phyloP scores from a whole-genome alignment of 2,329 filamentous ascomycete genomes.

The Epichloe hybrida region DNA sequence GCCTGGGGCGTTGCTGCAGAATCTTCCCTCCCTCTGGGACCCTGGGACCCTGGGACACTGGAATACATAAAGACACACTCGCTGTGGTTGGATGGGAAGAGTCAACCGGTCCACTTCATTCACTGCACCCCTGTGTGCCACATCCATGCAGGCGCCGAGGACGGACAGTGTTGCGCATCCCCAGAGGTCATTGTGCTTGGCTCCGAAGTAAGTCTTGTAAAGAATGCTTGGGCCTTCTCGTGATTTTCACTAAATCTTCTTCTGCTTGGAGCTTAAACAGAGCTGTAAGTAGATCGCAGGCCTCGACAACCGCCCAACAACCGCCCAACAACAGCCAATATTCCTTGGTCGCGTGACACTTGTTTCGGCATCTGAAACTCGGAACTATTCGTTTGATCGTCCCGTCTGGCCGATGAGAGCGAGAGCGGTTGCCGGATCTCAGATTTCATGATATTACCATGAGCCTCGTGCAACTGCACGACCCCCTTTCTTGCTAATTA shows the following conservation, averaged over 20 bases:
- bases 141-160: too few species aligned
- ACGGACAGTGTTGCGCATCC: too few species aligned
- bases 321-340: background rate
- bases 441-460: too few species aligned
- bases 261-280: background rate
- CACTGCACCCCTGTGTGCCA: too few species aligned
- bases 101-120: conserved; percentile 9
- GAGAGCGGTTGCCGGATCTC: background rate
- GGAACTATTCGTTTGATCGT: conserved; percentile 13
- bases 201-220: too few species aligned
- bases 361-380: conserved; percentile 9
- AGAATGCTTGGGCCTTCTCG: background rate
- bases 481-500: too few species aligned
- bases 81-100: conserved; percentile 9
- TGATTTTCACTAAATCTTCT: background rate
- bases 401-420: conserved; percentile 9
- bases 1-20: conserved; percentile 37
- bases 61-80: conserved; percentile 19
- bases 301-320: background rate
- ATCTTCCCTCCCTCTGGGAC: conserved; percentile 15
- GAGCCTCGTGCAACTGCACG: too few species aligned
- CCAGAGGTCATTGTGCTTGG: too few species aligned
- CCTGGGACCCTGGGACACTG: conserved; percentile 9
- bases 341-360: conserved; percentile 4
- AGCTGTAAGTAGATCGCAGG: too few species aligned